phyloP scores from a whole-genome alignment of 2,329 filamentous ascomycete species.

The Ciborinia camelliae region DNA sequence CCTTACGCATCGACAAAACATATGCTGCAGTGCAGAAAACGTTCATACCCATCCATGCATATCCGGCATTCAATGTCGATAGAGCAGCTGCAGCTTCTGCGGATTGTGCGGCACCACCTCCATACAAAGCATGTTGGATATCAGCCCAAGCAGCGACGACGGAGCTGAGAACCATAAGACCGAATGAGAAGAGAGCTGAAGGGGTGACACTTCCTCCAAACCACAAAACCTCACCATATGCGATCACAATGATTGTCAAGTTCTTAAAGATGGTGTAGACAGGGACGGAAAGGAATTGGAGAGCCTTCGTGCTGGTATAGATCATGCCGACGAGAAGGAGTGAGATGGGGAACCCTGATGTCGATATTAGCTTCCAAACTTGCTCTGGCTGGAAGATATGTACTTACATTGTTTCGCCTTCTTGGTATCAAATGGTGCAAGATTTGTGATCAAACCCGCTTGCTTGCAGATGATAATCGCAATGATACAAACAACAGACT shows the following conservation, averaged over 20 bases:
- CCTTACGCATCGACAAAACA: conserved; percentile 90
- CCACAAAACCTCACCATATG: conserved; percentile 97
- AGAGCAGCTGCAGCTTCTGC: conserved; percentile 68
- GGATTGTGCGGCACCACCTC: conserved; percentile 37
- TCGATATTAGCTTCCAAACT: conserved; percentile 16
- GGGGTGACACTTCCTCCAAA: conserved; percentile 90
- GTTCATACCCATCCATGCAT: conserved; percentile 97
- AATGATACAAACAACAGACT: conserved; percentile 86
- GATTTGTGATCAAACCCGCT: conserved; percentile 74
- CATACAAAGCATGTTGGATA: conserved; percentile 76
- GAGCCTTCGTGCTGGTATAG: conserved; percentile 92
- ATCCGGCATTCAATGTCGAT: conserved; percentile 88
- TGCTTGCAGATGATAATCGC: conserved; percentile 83
- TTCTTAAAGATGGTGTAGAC: conserved; percentile 99
- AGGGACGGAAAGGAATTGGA: conserved; percentile 94
- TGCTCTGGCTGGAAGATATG: not conserved
- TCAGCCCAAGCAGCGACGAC: conserved; percentile 96
- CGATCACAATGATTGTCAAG: conserved; percentile 96
- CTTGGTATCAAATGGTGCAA: conserved; percentile 76
- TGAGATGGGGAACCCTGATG: conserved; percentile 88
- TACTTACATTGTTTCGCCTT: conserved; percentile 87
- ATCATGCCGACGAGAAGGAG: conserved; percentile 98
- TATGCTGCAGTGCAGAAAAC: conserved; percentile 92
- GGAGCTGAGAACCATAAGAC: conserved; percentile 93
- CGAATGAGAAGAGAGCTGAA: conserved; percentile 88